Conservation (phyloP, 257 asterid genomes). For the Paraleonurus japonicus region DNA sequence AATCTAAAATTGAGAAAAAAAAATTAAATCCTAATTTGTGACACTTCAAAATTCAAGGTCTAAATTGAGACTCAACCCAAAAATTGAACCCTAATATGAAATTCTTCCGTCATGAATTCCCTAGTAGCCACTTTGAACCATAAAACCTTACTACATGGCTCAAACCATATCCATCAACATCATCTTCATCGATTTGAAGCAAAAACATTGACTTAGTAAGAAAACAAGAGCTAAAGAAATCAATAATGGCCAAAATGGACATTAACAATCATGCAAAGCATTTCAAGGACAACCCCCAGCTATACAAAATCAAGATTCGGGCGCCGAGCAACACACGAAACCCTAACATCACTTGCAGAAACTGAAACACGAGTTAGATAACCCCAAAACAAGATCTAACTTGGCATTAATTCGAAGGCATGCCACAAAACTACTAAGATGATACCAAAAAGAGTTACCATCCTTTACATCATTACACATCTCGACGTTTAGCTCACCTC, state of each 20-base stretch:
- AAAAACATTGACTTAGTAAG: neutral
- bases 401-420: neutral
- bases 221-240: neutral
- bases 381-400: slow-evolving; percentile 57
- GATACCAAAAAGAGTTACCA: neutral
- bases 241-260: neutral
- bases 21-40: no score
- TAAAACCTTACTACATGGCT: no score
- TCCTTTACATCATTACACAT: slow-evolving; percentile 17
- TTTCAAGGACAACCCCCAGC: neutral
- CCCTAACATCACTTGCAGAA: neutral
- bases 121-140: no score
- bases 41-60: no score
- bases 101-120: no score
- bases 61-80: no score
- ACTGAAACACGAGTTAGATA: slow-evolving; percentile 24
- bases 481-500: slow-evolving; percentile 31
- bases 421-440: neutral
- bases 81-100: no score
- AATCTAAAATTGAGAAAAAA: no score
- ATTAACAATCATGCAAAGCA: neutral
- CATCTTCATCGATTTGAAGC: neutral
- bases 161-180: neutral
- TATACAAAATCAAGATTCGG: neutral
- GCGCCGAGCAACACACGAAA: neutral